These are phyloP conservation scores for Penicillium canescens DNA, from an alignment of 495 filamentous ascomycete species.

Conservation along the genomic window DNA sequence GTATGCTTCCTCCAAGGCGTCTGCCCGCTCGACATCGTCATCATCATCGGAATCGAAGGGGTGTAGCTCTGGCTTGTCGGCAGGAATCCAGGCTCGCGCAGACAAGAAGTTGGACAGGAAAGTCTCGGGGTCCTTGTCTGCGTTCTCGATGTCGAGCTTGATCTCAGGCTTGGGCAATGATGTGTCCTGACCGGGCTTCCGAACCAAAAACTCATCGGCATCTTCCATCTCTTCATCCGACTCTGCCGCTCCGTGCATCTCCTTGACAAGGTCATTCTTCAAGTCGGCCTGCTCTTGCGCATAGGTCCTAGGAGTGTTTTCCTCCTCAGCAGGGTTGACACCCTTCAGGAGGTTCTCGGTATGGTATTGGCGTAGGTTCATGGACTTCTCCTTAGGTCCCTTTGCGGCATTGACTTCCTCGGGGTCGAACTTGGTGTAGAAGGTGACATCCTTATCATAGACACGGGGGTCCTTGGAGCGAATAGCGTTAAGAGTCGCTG, in stretches of 20 bases:
- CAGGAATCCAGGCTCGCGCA: conserved; percentile 82
- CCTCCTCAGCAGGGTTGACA: conserved; percentile 56
- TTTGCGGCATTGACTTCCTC: conserved; percentile 32
- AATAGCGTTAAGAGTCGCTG: conserved; percentile 81
- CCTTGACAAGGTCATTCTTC: conserved; percentile 70
- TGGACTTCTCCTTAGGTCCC: conserved; percentile 73
- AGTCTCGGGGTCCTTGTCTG: conserved; percentile 86
- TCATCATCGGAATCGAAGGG: conserved; percentile 93
- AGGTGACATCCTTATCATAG: conserved; percentile 76
- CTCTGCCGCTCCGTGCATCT: conserved; percentile 69
- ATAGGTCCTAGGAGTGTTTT: conserved; percentile 65
- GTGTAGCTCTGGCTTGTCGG: conserved; percentile 56
- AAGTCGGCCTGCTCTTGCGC: conserved; percentile 82
- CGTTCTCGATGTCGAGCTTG: conserved; percentile 66
- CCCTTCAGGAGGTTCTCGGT: conserved; percentile 76
- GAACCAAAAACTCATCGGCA: conserved; percentile 72
- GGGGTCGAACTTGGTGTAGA: conserved; percentile 66
- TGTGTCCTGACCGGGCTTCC: conserved; percentile 41
- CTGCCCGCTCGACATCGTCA: conserved; percentile 77
- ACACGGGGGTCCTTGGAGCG: conserved; percentile 84
- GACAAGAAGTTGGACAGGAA: conserved; percentile 89
- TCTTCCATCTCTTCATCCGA: conserved; percentile 58
- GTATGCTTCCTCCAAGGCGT: conserved; percentile 89
- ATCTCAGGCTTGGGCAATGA: conserved; percentile 47
- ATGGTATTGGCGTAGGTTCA: conserved; percentile 89